Percentiles rank a stretch among this genome's conserved stretches.
Conservation (phyloP, 306 rosid genomes). For the Carpinus viminea region DNA sequence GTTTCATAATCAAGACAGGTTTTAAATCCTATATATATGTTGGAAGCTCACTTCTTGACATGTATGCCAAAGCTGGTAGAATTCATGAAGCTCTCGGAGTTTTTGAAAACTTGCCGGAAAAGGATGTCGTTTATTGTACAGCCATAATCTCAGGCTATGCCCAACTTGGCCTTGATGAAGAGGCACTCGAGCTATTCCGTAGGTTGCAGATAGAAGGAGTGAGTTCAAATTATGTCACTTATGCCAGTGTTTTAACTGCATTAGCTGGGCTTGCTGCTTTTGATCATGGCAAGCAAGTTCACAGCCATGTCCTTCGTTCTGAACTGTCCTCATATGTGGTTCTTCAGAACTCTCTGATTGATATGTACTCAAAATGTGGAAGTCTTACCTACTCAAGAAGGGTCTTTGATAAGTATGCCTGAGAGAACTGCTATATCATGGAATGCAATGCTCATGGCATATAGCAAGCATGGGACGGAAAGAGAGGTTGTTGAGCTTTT, state of each 20-base stretch:
- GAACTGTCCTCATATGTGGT: slow-evolving; percentile 60
- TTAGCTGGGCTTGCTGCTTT: slow-evolving; percentile 87
- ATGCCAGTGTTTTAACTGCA: slow-evolving; percentile 71
- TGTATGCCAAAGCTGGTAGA: slow-evolving; percentile 83
- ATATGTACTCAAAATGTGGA: slow-evolving; percentile 96
- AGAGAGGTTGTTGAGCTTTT: slow-evolving; percentile 79
- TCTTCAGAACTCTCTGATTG: slow-evolving; percentile 83
- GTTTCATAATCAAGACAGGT: slow-evolving; percentile 53
- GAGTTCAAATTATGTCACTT: slow-evolving; percentile 78
- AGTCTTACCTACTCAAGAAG: slow-evolving; percentile 66
- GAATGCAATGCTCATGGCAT: slow-evolving; percentile 91
- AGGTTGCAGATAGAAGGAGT: slow-evolving; percentile 71
- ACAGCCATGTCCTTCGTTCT: slow-evolving; percentile 63
- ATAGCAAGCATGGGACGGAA: slow-evolving; percentile 88
- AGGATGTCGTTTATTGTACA: slow-evolving; percentile 84
- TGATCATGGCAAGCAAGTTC: slow-evolving; percentile 88
- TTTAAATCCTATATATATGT: slow-evolving; percentile 67
- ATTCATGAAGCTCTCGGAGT: slow-evolving; percentile 65
- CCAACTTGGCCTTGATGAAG: slow-evolving; percentile 74
- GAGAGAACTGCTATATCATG: slow-evolving; percentile 83
- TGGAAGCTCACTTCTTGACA: slow-evolving; percentile 90
- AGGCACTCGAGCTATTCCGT: slow-evolving; percentile 71
- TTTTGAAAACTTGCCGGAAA: slow-evolving; percentile 70
- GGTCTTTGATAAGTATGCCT: slow-evolving; percentile 59
- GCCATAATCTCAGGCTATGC: slow-evolving; percentile 91